Evolutionary conservation across 1,139 yeast species (phyloP), one percentile per base, ranked within the genome.

Genomic region (Hansenula sp.): DNA sequence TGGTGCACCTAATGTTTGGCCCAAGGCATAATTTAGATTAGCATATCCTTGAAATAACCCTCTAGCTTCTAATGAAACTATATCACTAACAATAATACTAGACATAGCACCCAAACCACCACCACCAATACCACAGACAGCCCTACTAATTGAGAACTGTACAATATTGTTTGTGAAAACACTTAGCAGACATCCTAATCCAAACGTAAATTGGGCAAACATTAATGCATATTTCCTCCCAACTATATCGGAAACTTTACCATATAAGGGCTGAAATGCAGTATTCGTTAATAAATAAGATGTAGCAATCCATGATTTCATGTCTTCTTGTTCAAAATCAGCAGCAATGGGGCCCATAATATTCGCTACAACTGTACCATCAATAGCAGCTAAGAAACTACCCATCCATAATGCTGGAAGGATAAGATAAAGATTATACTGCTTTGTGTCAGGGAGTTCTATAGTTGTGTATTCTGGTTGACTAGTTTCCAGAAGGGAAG

Each of bases 251-350:
- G 79, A 72, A 15, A 76, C 59, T 40, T 76, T 71, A 10, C 82
- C 82, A 48, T 75, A 77, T 21, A 77, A 65, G 0, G 97, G 96
- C 62, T 81, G 88, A 56, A 81, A 77, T 3, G 85, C 84, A 0
- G 87, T 79, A 44, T 77, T 76, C 5, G 87, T 76, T 24, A 81
- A 62, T 29, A 81, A 63, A 55, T 79, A 81, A 12, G 84, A 74
- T 0, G 86, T 79, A 4, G 84, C 87, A 19, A 81, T 77, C 85
- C 86, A 81, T 17, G 82, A 75, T 35, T 79, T 73, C 48, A 74
- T 65, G 33, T 77, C 75, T 27, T 80, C 69, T 43, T 77, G 82
- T 33, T 77, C 63, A 47, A 81, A 72, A 43, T 81, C 86, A 15
- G 81, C 75, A n/a, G 87, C 82, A 25, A 81, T 81, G 46, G 70